These are phyloP conservation scores for Camelina neglecta DNA, from an alignment of 345 rosid species.

Conservation along the genomic window DNA sequence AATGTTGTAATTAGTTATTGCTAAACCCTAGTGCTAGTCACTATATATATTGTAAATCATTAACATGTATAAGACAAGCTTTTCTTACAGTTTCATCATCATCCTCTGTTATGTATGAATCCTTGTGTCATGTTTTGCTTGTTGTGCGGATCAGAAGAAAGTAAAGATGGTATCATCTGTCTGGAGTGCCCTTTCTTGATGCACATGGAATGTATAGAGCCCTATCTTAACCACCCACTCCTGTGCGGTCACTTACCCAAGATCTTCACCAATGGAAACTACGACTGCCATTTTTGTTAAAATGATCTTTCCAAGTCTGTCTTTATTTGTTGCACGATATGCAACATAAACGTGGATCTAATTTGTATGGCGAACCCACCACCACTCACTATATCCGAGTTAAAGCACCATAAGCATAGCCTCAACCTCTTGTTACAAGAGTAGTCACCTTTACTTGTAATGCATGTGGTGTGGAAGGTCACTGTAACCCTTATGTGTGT, in stretches of 20 bases:
- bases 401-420: conserved; percentile 12
- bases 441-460: conserved; percentile 24
- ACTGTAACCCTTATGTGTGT: conserved; percentile 18
- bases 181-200: too few species aligned
- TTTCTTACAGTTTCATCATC: too few species aligned
- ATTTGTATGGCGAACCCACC: background rate
- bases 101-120: too few species aligned
- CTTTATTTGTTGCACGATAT: background rate
- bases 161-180: too few species aligned
- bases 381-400: background rate
- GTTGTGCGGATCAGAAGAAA: too few species aligned
- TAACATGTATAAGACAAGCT: background rate
- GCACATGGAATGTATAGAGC: too few species aligned
- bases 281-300: conserved; percentile 20
- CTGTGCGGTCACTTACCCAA: too few species aligned
- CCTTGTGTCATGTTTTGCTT: too few species aligned
- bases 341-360: background rate
- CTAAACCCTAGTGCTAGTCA: too few species aligned
- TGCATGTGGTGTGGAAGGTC: background rate
- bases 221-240: too few species aligned
- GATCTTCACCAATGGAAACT: too few species aligned
- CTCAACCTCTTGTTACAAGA: background rate
- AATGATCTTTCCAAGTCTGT: rapidly evolving
- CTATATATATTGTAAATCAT: background rate
- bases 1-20: too few species aligned